A percentile compares a stretch with the other conserved stretches of the same genome.
phyloP scores from a whole-genome alignment of 106 monocot species.

The Vanilla planifolia region DNA sequence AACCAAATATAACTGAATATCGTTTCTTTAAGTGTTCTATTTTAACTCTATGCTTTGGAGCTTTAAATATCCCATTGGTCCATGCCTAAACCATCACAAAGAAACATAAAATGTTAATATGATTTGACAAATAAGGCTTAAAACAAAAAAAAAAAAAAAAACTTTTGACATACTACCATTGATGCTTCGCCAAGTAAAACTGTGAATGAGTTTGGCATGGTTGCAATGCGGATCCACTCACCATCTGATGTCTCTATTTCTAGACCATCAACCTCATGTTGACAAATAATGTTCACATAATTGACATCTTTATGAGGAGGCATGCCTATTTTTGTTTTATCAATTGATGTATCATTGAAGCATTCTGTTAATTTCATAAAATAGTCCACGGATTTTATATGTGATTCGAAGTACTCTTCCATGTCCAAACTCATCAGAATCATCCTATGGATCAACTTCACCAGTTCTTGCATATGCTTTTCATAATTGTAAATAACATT shows the following conservation, averaged over 20 bases:
- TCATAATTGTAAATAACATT: background rate
- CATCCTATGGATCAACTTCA: background rate
- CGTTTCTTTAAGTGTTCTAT: background rate
- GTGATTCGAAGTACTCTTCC: background rate
- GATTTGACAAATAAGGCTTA: background rate
- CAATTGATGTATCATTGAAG: background rate
- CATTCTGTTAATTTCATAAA: background rate
- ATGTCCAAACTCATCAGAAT: background rate
- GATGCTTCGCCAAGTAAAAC: conserved; percentile 8
- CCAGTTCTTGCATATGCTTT: background rate
- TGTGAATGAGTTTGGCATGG: background rate
- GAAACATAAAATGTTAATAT: background rate
- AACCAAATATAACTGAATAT: background rate
- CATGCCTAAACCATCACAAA: conserved; percentile 13
- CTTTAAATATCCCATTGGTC: conserved; percentile 18
- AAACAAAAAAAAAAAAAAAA: background rate
- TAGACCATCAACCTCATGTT: background rate
- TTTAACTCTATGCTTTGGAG: conserved; percentile 9
- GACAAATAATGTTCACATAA: background rate
- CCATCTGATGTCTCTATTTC: conserved; percentile 2
- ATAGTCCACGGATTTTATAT: background rate
- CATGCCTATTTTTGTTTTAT: background rate
- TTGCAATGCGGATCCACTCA: background rate
- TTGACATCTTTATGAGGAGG: background rate
- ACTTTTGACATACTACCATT: background rate